These are phyloP conservation scores for Saturnispora diversa DNA, from an alignment of 805 yeast genomes.

Conservation along the genomic window DNA sequence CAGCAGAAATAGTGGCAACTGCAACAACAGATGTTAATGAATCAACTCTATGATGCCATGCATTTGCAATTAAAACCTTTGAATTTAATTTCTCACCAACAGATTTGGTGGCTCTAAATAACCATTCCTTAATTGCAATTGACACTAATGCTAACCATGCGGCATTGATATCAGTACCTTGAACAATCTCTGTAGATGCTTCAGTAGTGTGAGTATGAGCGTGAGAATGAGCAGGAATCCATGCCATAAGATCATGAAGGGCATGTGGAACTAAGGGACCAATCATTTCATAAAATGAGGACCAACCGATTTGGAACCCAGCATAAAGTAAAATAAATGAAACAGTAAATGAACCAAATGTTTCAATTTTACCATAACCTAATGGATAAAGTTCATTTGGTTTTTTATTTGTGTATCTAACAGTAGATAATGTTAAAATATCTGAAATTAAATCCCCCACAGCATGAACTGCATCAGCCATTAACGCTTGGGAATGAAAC, in stretches of 20 bases:
- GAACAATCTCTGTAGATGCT: constrained; percentile 20
- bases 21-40: constrained; percentile 90
- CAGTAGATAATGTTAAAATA: constrained; percentile 81
- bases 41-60: constrained; percentile 98
- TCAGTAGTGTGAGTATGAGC: constrained; percentile 32
- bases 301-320: constrained; percentile 86
- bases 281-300: constrained; percentile 58
- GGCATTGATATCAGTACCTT: constrained; percentile 71
- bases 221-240: constrained; percentile 47
- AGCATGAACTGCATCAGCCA: constrained; percentile 95
- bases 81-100: constrained; percentile 75
- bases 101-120: constrained; percentile 72
- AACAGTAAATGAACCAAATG: constrained; percentile 85
- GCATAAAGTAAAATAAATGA: constrained; percentile 77
- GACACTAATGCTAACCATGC: constrained; percentile 95
- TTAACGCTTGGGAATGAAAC: constrained; percentile 88
- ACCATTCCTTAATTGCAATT: constrained; percentile 79
- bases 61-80: constrained; percentile 88
- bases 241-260: constrained; percentile 44
- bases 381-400: constrained; percentile 61
- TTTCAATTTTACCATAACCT: constrained; percentile 90
- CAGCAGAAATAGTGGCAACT: constrained; percentile 76
- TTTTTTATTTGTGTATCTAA: constrained; percentile 57
- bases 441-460: constrained; percentile 86
- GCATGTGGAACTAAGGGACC: constrained; percentile 62